Conservation (phyloP, 2,329 filamentous ascomycete species). For the Claviceps africana region DNA sequence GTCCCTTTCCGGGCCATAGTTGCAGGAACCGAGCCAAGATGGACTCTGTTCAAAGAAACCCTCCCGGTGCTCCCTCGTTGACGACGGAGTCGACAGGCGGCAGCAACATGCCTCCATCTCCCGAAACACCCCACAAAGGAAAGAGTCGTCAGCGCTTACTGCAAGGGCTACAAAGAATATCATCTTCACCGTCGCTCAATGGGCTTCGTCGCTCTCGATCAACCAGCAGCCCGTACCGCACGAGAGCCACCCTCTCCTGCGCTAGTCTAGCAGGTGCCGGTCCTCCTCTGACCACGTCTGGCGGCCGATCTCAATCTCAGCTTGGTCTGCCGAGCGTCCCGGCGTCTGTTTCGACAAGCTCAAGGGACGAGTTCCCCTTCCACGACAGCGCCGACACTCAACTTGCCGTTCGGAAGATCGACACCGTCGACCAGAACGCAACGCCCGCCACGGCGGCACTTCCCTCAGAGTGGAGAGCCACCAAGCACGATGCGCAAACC, state of each 20-base stretch:
- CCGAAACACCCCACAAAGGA: constrained; percentile 32
- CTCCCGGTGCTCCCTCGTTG: constrained; percentile 14
- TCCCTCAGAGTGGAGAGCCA: constrained; percentile 46
- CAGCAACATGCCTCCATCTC: constrained; percentile 9
- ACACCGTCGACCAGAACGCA: constrained; percentile 27
- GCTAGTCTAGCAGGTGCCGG: constrained; percentile 34
- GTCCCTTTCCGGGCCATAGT: neutral
- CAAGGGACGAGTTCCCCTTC: constrained; percentile 25
- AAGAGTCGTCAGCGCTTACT: constrained; percentile 59
- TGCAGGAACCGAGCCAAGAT: neutral
- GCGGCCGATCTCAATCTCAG: constrained; percentile 23
- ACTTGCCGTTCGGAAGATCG: constrained; percentile 41
- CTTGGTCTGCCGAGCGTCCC: constrained; percentile 22
- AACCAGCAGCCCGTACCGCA: constrained; percentile 52
- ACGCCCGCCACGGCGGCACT: constrained; percentile 41
- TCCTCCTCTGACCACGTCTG: constrained; percentile 15
- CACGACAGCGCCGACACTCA: constrained; percentile 30
- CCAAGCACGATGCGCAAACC: constrained; percentile 16
- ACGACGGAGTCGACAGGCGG: constrained; percentile 9
- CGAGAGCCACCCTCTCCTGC: constrained; percentile 37
- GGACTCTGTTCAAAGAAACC: constrained; percentile 6
- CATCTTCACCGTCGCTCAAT: constrained; percentile 61
- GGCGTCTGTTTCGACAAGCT: constrained; percentile 25
- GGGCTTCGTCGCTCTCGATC: constrained; percentile 51
- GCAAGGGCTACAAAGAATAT: constrained; percentile 64